These are phyloP conservation scores for Trametes hirsuta DNA, from an alignment of 1,284 basidiomycete species.

Conservation along the genomic window DNA sequence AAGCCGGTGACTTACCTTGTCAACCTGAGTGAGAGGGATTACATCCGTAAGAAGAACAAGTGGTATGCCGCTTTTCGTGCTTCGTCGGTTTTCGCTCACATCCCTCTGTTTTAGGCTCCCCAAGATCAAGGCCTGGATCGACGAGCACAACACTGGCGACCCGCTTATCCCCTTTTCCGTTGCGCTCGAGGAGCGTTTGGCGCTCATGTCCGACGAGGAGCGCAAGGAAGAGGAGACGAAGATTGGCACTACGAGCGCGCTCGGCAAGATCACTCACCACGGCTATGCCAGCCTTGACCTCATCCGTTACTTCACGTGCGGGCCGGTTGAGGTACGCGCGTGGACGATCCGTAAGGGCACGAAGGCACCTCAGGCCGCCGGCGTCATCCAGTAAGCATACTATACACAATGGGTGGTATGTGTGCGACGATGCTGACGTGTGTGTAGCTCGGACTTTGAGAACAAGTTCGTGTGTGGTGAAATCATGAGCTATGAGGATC, in stretches of 20 bases:
- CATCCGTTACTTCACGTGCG: conserved; percentile 97
- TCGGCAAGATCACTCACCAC: conserved; percentile 92
- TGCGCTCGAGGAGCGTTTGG: conserved; percentile 91
- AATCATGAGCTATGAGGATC: conserved; percentile 92
- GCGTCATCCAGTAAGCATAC: conserved; percentile 90
- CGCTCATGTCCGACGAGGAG: conserved; percentile 70
- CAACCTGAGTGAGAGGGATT: conserved; percentile 96
- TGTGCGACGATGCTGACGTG: conserved; percentile 3
- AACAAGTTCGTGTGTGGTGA: conserved; percentile 99
- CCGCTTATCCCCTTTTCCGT: conserved; percentile 97
- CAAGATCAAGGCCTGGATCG: conserved; percentile 99
- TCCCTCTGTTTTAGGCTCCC: conserved; percentile 62
- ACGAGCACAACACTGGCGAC: conserved; percentile 96
- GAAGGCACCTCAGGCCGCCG: conserved; percentile 96
- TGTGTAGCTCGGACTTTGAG: conserved; percentile 84
- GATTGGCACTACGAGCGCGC: conserved; percentile 68
- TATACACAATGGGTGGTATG: background rate
- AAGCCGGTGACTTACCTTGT: conserved; percentile 99
- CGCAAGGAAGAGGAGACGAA: conserved; percentile 78
- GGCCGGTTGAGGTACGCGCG: conserved; percentile 95
- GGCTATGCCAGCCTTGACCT: conserved; percentile 88
- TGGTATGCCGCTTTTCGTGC: conserved; percentile 57
- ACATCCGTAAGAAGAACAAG: conserved; percentile 98
- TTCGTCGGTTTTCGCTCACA: background rate
- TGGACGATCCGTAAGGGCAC: conserved; percentile 97